These are phyloP conservation scores for Tulasnella sp. DNA, from an alignment of 768 basidiomycete genomes.

Conservation along the genomic window DNA sequence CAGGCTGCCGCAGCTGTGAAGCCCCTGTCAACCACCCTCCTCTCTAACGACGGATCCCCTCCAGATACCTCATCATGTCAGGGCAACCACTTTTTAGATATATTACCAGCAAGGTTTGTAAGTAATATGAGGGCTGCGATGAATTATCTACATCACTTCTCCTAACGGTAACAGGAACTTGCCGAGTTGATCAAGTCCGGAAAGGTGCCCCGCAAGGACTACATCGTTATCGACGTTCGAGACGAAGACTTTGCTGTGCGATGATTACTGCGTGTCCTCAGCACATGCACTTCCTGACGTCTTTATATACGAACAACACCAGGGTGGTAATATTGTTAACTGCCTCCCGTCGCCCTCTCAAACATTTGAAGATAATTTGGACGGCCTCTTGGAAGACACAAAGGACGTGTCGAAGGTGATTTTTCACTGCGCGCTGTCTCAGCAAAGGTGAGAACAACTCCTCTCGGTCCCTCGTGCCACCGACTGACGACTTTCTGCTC, in stretches of 20 bases:
- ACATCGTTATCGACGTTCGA: conserved; percentile 75
- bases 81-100: background rate
- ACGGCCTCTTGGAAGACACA: conserved; percentile 56
- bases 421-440: conserved; percentile 77
- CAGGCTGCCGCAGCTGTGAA: too few species aligned
- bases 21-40: background rate
- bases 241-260: conserved; percentile 60
- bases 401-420: conserved; percentile 61
- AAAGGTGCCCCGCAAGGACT: conserved; percentile 60
- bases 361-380: conserved; percentile 55
- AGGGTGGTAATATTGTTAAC: conserved; percentile 72
- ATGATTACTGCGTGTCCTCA: background rate
- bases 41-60: background rate
- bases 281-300: background rate
- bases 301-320: background rate
- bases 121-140: background rate
- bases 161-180: conserved; percentile 51
- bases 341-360: conserved; percentile 59
- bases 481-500: background rate
- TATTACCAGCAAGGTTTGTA: background rate
- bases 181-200: conserved; percentile 64
- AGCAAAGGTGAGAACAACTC: conserved; percentile 58
- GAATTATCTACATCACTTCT: background rate
- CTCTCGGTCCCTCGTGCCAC: background rate
- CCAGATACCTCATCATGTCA: background rate